phyloP scores from a whole-genome alignment of 2,329 filamentous ascomycete species.

The Bipolaris cookei region DNA sequence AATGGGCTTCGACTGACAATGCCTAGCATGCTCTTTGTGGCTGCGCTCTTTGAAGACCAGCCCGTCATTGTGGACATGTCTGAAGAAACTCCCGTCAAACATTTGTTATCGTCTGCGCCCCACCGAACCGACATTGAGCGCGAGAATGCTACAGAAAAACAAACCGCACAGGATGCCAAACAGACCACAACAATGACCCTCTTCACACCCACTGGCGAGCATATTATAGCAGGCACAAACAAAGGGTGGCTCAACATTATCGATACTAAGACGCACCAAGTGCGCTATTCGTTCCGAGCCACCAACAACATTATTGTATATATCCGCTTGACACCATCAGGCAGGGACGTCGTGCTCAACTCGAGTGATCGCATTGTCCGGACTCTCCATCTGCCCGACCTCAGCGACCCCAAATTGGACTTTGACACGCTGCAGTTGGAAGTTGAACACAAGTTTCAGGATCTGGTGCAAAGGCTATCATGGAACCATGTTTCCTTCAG shows the following conservation, averaged over 20 bases:
- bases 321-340: conserved; percentile 81
- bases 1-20: conserved; percentile 10
- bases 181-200: conserved; percentile 93
- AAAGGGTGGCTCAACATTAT: conserved; percentile 98
- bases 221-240: conserved; percentile 90
- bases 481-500: conserved; percentile 99
- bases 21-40: conserved; percentile 78
- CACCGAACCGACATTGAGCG: conserved; percentile 73
- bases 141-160: conserved; percentile 80
- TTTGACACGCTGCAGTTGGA: conserved; percentile 86
- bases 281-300: conserved; percentile 88
- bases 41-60: conserved; percentile 91
- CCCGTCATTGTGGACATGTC: conserved; percentile 85
- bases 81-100: conserved; percentile 72
- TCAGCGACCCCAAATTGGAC: conserved; percentile 68
- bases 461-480: conserved; percentile 90
- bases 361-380: conserved; percentile 94
- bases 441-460: conserved; percentile 97
- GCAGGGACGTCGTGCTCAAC: conserved; percentile 87
- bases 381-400: conserved; percentile 86
- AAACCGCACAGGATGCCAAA: conserved; percentile 88
- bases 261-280: conserved; percentile 77
- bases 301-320: conserved; percentile 88
- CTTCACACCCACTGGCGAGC: conserved; percentile 82
- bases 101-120: conserved; percentile 80